Evolutionary conservation across 2,329 filamentous ascomycete genomes (phyloP), one percentile per base, ranked within the genome.

Genomic region (Exophiala aquamarina): DNA sequence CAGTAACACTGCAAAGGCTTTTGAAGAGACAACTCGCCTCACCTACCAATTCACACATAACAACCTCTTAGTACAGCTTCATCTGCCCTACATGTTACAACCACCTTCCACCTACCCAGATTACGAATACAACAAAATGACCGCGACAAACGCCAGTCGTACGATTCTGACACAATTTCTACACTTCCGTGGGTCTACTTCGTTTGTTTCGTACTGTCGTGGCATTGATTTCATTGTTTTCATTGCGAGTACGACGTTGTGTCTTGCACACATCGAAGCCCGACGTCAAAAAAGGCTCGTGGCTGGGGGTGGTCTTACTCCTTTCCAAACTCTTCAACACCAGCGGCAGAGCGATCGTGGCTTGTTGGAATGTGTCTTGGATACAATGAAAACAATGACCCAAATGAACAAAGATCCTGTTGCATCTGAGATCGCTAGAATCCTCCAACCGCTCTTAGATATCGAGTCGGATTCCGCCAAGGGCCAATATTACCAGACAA

Each of bases 51-150:
- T 81, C 37, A 67, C 71, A 2, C 75, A 80, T 51, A 72, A 74
- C 54, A 70, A 73, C 26, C 66, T 80, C 2, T 62, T 79, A 6
- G 70, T 77, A 28, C 67, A 76, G 7, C 67, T 81, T 0, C 78
- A 82, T 49, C 67, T 81, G 1, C 79, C 78, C 0, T 80, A 76
- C 49, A 73, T 81, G 62, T 67, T 81, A 10, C 69, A 66, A 20
- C 11, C 23, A 6, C 47, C 63, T 6, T 58, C 61, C 1, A 41
- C 44, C 3, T 61, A 64, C 14, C 39, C 41, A 4, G 66, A 67
- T 9, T 71, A 72, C 44, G 70, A 75, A 17, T 73, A 76, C 55
- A 77, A 72, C 55, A 77, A 72, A 44, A 68, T 68, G 11, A 71
- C 70, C 2, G 76, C 74, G 47, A 61, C 78, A 38, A 68, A 70